Evolutionary conservation across 208 protist species (phyloP).

Genomic region (Strigomonas oncopelti): DNA sequence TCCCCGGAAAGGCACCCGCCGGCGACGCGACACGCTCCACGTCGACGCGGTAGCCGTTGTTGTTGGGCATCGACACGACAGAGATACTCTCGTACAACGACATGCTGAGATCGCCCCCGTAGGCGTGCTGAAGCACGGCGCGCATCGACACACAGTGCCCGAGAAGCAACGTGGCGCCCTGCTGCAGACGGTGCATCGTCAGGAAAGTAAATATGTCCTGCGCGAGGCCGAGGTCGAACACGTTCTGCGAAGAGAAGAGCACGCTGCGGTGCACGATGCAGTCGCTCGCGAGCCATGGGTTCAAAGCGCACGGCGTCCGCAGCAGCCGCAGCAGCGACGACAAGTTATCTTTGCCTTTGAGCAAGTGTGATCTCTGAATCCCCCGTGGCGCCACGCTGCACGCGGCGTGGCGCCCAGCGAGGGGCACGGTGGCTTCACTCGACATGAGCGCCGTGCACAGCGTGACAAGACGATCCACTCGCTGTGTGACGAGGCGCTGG

Average conservation of each 20-base stretch:
- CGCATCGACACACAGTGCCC: conserved; percentile 38
- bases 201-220: conserved; percentile 54
- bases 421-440: neutral
- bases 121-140: conserved; percentile 34
- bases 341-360: neutral
- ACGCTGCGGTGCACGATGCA: neutral
- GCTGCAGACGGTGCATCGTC: conserved; percentile 51
- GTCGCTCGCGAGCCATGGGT: neutral
- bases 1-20: neutral
- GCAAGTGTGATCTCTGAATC: neutral
- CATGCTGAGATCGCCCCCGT: neutral
- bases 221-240: conserved; percentile 22
- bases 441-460: neutral
- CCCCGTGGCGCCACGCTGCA: neutral
- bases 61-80: neutral
- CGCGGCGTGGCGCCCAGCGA: neutral
- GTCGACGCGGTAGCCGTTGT: conserved; percentile 1
- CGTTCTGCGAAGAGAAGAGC: neutral
- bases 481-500: neutral
- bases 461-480: neutral
- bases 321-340: neutral
- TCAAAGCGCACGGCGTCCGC: neutral
- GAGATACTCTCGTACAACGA: conserved; percentile 11
- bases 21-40: conserved; percentile 10
- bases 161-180: conserved; percentile 46